Evolutionary conservation across 441 rosid genomes (phyloP).

Genomic region (Bruguiera hainesii): DNA sequence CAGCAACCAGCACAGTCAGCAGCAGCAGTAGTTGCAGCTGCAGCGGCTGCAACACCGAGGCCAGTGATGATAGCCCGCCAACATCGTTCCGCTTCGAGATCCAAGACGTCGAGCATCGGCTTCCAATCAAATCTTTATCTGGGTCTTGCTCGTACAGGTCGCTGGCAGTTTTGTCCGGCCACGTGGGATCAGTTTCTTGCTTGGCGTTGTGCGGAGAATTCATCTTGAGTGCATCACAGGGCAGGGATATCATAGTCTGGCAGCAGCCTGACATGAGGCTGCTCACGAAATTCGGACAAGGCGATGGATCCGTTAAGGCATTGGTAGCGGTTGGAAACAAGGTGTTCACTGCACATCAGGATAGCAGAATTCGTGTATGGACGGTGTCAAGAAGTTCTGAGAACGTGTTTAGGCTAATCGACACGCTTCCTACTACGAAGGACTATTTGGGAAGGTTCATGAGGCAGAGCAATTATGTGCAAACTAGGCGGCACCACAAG

Average conservation of each 20-base stretch:
- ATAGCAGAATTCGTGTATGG: conserved; percentile 86
- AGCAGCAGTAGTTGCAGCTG: conserved; percentile 26
- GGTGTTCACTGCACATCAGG: conserved; percentile 93
- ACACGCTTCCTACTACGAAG: conserved; percentile 79
- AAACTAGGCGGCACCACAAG: conserved; percentile 75
- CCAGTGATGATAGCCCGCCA: conserved; percentile 42
- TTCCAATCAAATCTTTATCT: conserved; percentile 30
- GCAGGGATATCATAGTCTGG: conserved; percentile 92
- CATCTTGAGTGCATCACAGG: conserved; percentile 78
- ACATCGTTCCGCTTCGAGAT: conserved; percentile 40
- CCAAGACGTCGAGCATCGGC: conserved; percentile 16
- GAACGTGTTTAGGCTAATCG: conserved; percentile 69
- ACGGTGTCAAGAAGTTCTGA: conserved; percentile 79
- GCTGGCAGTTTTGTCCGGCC: conserved; percentile 70
- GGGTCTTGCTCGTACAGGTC: conserved; percentile 41
- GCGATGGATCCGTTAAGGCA: conserved; percentile 85
- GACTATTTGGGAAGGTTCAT: conserved; percentile 83
- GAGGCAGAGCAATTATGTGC: conserved; percentile 87
- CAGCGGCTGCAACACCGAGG: conserved; percentile 38
- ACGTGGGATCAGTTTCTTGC: conserved; percentile 73
- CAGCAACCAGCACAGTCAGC: conserved; percentile 23
- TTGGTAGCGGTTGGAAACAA: conserved; percentile 60
- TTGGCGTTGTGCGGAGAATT: conserved; percentile 85
- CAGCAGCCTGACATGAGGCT: conserved; percentile 84
- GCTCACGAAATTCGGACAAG: conserved; percentile 85